Conservation (phyloP, 176 grass and related monocot genomes). For the Triticum urartu region DNA sequence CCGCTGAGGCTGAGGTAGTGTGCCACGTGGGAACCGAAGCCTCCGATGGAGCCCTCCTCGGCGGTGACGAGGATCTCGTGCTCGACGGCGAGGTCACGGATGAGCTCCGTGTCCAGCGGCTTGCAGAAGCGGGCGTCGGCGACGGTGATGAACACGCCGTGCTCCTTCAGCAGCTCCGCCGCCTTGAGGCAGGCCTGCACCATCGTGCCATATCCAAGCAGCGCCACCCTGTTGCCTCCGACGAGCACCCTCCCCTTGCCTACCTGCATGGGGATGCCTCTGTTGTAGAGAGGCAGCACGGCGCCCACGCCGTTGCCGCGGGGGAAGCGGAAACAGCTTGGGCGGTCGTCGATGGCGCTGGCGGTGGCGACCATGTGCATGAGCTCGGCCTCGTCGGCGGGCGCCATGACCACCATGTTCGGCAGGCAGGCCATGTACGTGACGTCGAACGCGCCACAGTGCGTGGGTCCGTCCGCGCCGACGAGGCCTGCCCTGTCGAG, state of each 20-base stretch:
- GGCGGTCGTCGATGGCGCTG: constrained; percentile 76
- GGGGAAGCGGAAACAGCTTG: constrained; percentile 86
- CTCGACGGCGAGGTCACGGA: constrained; percentile 60
- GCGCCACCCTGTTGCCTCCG: constrained; percentile 61
- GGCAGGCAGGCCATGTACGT: constrained; percentile 91
- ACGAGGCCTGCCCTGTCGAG: constrained; percentile 85
- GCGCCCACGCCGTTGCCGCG: constrained; percentile 78
- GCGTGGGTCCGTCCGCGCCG: constrained; percentile 87
- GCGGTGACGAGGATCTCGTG: constrained; percentile 84
- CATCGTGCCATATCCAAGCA: constrained; percentile 81
- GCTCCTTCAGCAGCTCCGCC: constrained; percentile 57
- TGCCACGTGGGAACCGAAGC: constrained; percentile 78
- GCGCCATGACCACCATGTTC: constrained; percentile 99
- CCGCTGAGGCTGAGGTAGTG: constrained; percentile 79
- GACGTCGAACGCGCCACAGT: constrained; percentile 95
- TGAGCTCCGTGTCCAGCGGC: constrained; percentile 64
- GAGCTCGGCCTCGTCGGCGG: constrained; percentile 84
- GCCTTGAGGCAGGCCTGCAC: constrained; percentile 84
- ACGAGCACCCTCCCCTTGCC: constrained; percentile 79
- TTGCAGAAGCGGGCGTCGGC: constrained; percentile 93
- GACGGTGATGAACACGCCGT: constrained; percentile 64
- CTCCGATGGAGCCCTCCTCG: constrained; percentile 86
- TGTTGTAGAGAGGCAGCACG: constrained; percentile 48
- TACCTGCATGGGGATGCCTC: constrained; percentile 44
- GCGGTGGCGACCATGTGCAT: constrained; percentile 98